Evolutionary conservation across 805 yeast genomes (phyloP).

Genomic region (Yarrowia sp.): DNA sequence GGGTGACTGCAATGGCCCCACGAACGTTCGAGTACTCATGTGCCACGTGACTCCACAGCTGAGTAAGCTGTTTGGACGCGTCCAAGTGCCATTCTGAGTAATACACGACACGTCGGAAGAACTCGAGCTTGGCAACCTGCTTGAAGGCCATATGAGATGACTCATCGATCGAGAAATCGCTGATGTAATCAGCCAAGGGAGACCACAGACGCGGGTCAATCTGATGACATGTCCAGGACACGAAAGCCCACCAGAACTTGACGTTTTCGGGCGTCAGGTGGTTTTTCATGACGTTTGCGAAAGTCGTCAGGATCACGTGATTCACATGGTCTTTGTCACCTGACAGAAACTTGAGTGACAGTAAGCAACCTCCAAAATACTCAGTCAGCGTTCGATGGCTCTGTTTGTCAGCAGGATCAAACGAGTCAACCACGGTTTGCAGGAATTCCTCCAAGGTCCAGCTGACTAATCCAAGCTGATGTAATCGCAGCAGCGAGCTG

Average conservation of each 20-base stretch:
- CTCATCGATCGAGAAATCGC: slow-evolving; percentile 48
- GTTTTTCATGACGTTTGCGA: slow-evolving; percentile 45
- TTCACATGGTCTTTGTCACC: slow-evolving; percentile 27
- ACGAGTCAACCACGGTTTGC: slow-evolving; percentile 49
- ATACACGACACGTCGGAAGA: slow-evolving; percentile 52
- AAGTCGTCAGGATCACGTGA: slow-evolving; percentile 43
- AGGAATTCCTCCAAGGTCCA: slow-evolving; percentile 54
- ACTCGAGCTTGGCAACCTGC: slow-evolving; percentile 59
- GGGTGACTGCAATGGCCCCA: slow-evolving; percentile 59
- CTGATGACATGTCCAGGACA: slow-evolving; percentile 70
- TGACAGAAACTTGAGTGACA: slow-evolving; percentile 36
- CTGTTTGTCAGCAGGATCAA: slow-evolving; percentile 66
- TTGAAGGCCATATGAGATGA: slow-evolving; percentile 60
- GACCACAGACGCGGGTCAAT: slow-evolving; percentile 59
- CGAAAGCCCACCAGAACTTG: slow-evolving; percentile 70
- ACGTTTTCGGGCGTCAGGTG: slow-evolving; percentile 73
- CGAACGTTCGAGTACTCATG: slow-evolving; percentile 76
- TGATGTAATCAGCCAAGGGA: slow-evolving; percentile 47
- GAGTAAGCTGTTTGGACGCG: background rate
- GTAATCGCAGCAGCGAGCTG: slow-evolving; percentile 49
- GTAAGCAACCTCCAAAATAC: slow-evolving; percentile 59
- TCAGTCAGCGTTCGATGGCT: slow-evolving; percentile 76
- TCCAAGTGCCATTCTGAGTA: slow-evolving; percentile 18
- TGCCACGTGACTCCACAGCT: slow-evolving; percentile 48
- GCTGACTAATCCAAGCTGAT: slow-evolving; percentile 46